Evolutionary conservation across 2,329 filamentous ascomycete species (phyloP).

Genomic region (Laburnicola sp.): DNA sequence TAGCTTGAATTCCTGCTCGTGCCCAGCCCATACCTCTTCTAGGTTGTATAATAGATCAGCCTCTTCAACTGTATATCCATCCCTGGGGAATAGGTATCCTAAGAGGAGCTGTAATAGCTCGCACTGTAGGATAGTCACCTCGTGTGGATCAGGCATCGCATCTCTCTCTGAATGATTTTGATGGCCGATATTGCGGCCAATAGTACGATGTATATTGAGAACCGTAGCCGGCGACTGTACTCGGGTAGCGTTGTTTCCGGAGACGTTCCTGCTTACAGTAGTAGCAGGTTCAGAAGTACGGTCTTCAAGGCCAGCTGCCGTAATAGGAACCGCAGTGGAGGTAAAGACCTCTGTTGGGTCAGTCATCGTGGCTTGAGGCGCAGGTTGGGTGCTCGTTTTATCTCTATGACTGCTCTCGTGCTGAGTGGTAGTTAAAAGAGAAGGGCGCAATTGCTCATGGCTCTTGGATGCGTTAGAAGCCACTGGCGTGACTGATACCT

Average conservation of each 20-base stretch:
- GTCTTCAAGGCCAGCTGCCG: not conserved
- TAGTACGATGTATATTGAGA: not conserved
- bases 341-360: not conserved
- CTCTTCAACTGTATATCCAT: not conserved
- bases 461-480: not conserved
- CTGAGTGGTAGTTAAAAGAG: too few species aligned
- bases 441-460: not conserved
- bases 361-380: too few species aligned
- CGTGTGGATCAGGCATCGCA: not conserved
- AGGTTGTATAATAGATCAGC: not conserved
- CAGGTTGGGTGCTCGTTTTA: too few species aligned
- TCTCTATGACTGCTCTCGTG: too few species aligned
- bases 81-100: not conserved
- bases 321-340: not conserved
- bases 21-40: not conserved
- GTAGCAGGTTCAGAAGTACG: not conserved
- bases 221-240: not conserved
- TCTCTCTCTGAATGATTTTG: not conserved
- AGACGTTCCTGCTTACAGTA: not conserved
- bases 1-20: slow-evolving; percentile 2
- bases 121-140: slow-evolving; percentile 1
- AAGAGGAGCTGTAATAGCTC: not conserved
- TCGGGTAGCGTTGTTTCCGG: not conserved
- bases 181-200: not conserved
- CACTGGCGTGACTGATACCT: not conserved